Conservation (phyloP, 768 basidiomycete species). For the Lactifluus rugatus region DNA sequence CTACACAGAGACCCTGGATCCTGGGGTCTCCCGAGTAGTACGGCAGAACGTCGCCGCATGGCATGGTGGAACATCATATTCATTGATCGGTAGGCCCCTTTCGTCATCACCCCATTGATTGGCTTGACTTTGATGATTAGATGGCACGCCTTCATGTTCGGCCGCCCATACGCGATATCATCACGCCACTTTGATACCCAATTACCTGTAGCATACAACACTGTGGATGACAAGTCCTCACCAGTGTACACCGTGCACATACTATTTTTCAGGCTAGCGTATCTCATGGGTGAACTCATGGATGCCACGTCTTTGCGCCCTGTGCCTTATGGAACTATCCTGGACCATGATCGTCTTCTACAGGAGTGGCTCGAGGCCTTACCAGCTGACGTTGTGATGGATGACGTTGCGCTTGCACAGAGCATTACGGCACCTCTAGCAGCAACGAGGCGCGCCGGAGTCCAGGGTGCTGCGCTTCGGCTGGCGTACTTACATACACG, state of each 20-base stretch:
- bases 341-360: constrained; percentile 61
- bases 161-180: constrained; percentile 63
- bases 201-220: constrained; percentile 59
- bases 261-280: constrained; percentile 66
- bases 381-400: constrained; percentile 62
- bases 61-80: constrained; percentile 87
- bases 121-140: constrained; percentile 30
- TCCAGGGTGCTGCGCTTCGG: constrained; percentile 74
- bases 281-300: constrained; percentile 77
- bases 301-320: constrained; percentile 68
- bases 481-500: constrained; percentile 75
- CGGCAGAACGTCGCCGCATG: constrained; percentile 74
- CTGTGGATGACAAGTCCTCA: constrained; percentile 49
- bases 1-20: constrained; percentile 79
- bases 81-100: constrained; percentile 54
- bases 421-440: constrained; percentile 56
- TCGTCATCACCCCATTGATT: constrained; percentile 7
- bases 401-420: constrained; percentile 65
- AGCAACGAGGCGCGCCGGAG: constrained; percentile 55
- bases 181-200: constrained; percentile 80
- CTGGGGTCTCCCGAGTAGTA: constrained; percentile 58
- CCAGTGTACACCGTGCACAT: constrained; percentile 67
- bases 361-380: constrained; percentile 70
- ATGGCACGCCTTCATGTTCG: constrained; percentile 86
- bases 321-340: constrained; percentile 64